Base-by-base conservation (phyloP, 2,329 filamentous ascomycete species). In the Aureobasidium vineae region DNA sequence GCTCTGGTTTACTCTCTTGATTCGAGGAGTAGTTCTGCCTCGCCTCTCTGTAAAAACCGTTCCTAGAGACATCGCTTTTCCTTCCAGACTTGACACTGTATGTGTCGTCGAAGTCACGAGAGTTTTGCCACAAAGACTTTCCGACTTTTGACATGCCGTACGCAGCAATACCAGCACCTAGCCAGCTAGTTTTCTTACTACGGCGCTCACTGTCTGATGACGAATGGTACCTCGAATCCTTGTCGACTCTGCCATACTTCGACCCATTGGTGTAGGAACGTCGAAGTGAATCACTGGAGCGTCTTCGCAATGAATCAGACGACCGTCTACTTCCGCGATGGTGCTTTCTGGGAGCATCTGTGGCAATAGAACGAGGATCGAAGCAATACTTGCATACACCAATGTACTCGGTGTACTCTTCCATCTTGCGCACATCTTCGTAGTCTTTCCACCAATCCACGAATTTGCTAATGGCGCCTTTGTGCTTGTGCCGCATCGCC, bases 401-500 rank as follows among this genome's bases (percentile, higher is more conserved):
- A 70, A 88, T 88, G 67, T 84, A 83, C 75, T 89, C 85, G 1
- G 86, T 88, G 71, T 89, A 89, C 72, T 88, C 86, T 74, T 89
- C 86, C 77, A 87, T 88, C 72, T 84, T 83, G 21, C 81, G 82
- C 0, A 88, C 85, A n/a, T 86, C 86, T 69, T 88, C 85, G 1
- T 85, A 81, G 68, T 85, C 86, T 72, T 81, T 86, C 84, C 83
- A 88, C 79, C 83, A 88, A 71, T 85, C 84, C 45, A 85, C 79
- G 36, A 87, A 79, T 59, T 79, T 82, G 43, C 79, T 79, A 1
- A 88, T 77, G 0, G 86, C 83, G 0, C 85, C 85, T 52, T 79
- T 80, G 66, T 84, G 84, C 63, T 82, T 82, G 70, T 85, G 84
- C 49, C 78, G 76, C 66, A 82, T 79, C 38, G 79, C 79, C 73